A percentile compares a stretch with the other conserved stretches of the same genome.
These are phyloP conservation scores for Leishmania martiniquensis DNA, from an alignment of 208 protist species.

Conservation along the genomic window DNA sequence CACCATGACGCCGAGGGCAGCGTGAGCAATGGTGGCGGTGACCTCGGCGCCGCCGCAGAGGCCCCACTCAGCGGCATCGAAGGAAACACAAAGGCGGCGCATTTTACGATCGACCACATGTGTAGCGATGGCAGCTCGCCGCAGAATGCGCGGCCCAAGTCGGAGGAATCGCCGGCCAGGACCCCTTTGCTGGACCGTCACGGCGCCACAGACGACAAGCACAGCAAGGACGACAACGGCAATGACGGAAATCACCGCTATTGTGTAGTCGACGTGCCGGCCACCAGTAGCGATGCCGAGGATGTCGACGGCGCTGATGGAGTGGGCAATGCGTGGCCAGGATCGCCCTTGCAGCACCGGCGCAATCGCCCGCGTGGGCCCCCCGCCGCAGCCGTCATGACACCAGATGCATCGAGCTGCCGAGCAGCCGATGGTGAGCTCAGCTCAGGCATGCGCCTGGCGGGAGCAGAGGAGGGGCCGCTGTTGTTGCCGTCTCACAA, in stretches of 20 bases:
- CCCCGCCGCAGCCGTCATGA: slow-evolving; percentile 12
- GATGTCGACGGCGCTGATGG: not conserved
- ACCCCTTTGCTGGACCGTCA: not conserved
- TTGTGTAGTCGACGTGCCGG: too few species aligned
- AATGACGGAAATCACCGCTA: not conserved
- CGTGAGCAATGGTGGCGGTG: not conserved
- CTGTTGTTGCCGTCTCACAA: not conserved
- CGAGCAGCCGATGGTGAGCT: not conserved
- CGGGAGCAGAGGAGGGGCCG: not conserved
- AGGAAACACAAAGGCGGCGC: not conserved
- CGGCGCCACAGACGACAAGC: not conserved
- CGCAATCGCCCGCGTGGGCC: slow-evolving; percentile 7
- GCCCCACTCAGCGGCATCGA: not conserved
- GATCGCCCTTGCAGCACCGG: slow-evolving; percentile 7
- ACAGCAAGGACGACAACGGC: not conserved
- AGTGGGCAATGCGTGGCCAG: not conserved
- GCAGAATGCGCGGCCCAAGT: not conserved
- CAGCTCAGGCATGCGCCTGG: not conserved
- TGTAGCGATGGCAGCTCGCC: not conserved
- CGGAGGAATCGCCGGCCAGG: not conserved
- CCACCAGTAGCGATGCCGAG: not conserved
- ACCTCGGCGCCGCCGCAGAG: not conserved
- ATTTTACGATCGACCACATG: not conserved
- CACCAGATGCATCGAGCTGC: not conserved
- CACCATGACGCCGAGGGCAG: not conserved